These are phyloP conservation scores for Spinellus fusiger DNA, from an alignment of 192 early-diverging fungal genomes.

Conservation along the genomic window DNA sequence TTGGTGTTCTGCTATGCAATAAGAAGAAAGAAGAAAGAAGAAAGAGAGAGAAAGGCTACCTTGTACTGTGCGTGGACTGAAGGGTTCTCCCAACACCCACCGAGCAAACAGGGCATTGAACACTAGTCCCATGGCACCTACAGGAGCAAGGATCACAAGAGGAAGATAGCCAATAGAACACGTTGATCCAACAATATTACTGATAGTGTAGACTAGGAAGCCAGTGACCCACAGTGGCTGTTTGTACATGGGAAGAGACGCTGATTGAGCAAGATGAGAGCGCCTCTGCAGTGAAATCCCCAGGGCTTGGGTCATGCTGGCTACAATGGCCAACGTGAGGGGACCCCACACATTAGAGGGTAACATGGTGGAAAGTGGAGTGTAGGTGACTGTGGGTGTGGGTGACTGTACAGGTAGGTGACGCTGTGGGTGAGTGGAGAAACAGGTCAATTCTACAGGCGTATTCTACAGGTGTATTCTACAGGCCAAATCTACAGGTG, in stretches of 20 bases:
- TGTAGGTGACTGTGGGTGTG: constrained; percentile 16
- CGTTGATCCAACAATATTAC: constrained; percentile 62
- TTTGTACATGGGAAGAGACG: constrained; percentile 37
- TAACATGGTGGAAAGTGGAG: constrained; percentile 4
- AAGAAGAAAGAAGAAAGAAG: neutral
- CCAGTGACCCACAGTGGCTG: constrained; percentile 65
- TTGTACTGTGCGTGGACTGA: constrained; percentile 52
- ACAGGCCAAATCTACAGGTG: too few species aligned
- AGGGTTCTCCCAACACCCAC: constrained; percentile 56
- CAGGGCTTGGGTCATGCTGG: constrained; percentile 66
- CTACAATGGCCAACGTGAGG: constrained; percentile 48
- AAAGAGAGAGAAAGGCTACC: too few species aligned
- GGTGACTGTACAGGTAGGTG: constrained; percentile 4
- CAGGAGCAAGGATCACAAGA: constrained; percentile 68
- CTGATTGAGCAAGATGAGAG: constrained; percentile 38
- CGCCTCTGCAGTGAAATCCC: constrained; percentile 70
- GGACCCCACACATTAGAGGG: constrained; percentile 39
- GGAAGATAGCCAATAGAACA: constrained; percentile 73
- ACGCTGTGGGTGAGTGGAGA: too few species aligned
- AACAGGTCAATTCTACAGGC: too few species aligned
- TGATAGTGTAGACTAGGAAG: constrained; percentile 63
- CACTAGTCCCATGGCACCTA: constrained; percentile 69
- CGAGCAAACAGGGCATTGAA: constrained; percentile 76
- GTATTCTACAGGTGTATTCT: too few species aligned
- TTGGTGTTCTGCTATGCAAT: neutral